phyloP scores from a whole-genome alignment of 2,329 filamentous ascomycete genomes.

The Graphiopsis chlorocephala region DNA sequence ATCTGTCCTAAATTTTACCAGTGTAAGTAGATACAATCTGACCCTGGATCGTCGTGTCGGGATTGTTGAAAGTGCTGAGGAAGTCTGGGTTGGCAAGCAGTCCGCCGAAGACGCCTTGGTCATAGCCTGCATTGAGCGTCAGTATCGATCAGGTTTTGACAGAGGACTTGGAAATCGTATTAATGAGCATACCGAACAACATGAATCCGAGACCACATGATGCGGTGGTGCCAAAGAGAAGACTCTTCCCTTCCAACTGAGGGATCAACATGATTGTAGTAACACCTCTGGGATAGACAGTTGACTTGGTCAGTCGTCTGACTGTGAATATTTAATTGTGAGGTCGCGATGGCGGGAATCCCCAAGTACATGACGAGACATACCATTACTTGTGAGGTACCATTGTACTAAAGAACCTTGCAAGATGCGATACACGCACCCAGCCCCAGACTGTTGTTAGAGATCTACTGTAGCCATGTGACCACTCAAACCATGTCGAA shows the following conservation, averaged over 20 bases:
- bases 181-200: constrained; percentile 13
- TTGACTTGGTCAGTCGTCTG: neutral
- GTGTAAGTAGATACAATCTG: constrained; percentile 46
- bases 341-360: neutral
- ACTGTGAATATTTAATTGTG: neutral
- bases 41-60: constrained; percentile 22
- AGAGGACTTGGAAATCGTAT: too few relatives aligned
- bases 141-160: too few relatives aligned
- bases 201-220: constrained; percentile 16
- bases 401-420: neutral
- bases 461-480: neutral
- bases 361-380: neutral
- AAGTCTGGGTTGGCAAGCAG: constrained; percentile 20
- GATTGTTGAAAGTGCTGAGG: constrained; percentile 18
- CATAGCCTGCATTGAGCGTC: constrained; percentile 16
- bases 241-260: constrained; percentile 7
- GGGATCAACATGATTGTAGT: neutral
- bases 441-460: neutral
- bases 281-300: neutral
- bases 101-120: constrained; percentile 24
- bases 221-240: constrained; percentile 1
- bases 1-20: too few relatives aligned
- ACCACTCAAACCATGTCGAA: too few relatives aligned
- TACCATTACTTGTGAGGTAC: neutral
- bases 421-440: neutral